Base-by-base conservation (phyloP, 768 basidiomycete genomes). In the Tulasnella calospora region DNA sequence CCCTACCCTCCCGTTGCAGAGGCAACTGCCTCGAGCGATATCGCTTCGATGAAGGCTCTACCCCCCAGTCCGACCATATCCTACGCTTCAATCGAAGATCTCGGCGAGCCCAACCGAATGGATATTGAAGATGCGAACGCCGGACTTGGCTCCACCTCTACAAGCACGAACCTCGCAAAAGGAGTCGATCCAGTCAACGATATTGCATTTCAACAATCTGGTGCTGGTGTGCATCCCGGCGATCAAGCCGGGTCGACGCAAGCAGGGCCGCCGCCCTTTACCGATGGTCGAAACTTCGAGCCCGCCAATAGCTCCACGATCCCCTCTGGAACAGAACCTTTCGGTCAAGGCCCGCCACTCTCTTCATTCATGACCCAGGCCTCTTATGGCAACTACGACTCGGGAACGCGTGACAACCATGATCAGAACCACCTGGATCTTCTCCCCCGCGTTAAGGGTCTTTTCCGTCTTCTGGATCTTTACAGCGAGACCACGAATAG, bases 381-480 rank as follows among this genome's bases (percentile, higher is more conserved):
- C 1, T 12, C 55, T 57, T 57, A 6, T n/a, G 55, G 27, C 8
- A 17, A 57, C 8, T 30, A 57, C 21, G 27, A 57, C 27, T 7
- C 23, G 9, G 33, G 13, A 2, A 67, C 30, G 33, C 7, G 13
- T 13, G 27, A 67, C 13, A 27, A 5, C n/a, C 33, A 33, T 27
- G 30, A 67, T 33, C 61, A 21, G n/a, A 67, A 67, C 13, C 61
- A 40, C 35, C 27, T 72, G 30, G 78, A 79, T 41, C 78, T 79
- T 21, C 71, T 79, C n/a, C 71, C 61, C 9, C 76, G 73, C 4
- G 83, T 90, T 80, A 83, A 83, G 71, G 88, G 87, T n/a, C 84
- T 89, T 84, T 89, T 87, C 82, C 86, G 88, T 8, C 84, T 90
- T 44, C 83, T 90, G 6, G 89, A 90, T 73, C 83, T 90, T 19